Conservation (phyloP, 2,329 filamentous ascomycete genomes). For the Pseudomassariella vexata region DNA sequence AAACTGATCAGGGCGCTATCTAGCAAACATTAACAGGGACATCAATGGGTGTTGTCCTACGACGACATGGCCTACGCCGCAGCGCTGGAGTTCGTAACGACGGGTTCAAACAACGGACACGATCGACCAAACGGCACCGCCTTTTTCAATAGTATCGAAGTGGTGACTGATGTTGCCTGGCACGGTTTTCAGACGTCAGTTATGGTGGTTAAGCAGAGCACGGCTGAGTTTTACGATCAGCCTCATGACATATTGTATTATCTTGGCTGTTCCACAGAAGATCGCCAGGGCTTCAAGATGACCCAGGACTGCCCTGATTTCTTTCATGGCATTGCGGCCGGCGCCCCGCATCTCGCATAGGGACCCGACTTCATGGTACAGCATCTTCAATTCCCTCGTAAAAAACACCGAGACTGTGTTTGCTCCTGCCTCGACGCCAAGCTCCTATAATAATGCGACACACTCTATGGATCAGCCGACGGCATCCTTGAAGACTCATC, state of each 20-base stretch:
- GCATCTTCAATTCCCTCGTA: conserved; percentile 28
- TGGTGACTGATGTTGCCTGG: conserved; percentile 8
- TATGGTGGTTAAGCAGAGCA: conserved; percentile 39
- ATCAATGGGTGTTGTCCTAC: conserved; percentile 8
- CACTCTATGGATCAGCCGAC: conserved; percentile 9
- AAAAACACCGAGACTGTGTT: conserved; percentile 12
- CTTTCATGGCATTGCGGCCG: conserved; percentile 50
- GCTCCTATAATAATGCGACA: conserved; percentile 10
- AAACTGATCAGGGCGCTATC: conserved; percentile 36
- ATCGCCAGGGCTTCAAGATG: conserved; percentile 49
- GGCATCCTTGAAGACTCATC: conserved; percentile 10
- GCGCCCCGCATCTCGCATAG: conserved; percentile 31
- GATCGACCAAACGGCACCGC: conserved; percentile 3
- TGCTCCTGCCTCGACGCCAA: conserved; percentile 35
- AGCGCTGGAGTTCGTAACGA: conserved; percentile 8
- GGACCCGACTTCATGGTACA: conserved; percentile 25
- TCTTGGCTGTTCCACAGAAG: conserved; percentile 52
- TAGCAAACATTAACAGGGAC: conserved; percentile 24
- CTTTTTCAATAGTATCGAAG: conserved; percentile 6
- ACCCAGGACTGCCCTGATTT: conserved; percentile 47
- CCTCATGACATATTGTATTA: conserved; percentile 41
- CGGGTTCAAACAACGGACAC: conserved; percentile 9
- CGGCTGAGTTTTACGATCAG: conserved; percentile 37
- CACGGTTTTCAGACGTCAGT: conserved; percentile 36
- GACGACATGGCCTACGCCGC: conserved; percentile 38